Conservation (phyloP, 148 eudicot species). For the Arbutus unedo region DNA sequence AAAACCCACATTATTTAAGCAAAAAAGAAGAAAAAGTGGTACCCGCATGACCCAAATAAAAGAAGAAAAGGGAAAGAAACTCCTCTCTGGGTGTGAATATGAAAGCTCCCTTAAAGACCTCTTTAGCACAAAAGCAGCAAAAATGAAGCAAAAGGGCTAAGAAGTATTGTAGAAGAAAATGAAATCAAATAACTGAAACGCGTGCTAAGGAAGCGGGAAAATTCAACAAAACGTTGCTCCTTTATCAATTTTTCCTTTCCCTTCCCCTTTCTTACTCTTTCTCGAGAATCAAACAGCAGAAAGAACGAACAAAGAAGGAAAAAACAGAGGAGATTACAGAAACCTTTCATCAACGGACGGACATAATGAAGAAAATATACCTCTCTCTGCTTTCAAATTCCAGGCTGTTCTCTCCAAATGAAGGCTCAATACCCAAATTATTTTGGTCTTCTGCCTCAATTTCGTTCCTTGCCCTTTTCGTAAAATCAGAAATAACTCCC, state of each 20-base stretch:
- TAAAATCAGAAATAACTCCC: constrained; percentile 7
- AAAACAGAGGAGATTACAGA: constrained; percentile 10
- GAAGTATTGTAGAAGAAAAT: not conserved
- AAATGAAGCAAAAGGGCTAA: constrained; percentile 8
- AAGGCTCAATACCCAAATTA: constrained; percentile 37
- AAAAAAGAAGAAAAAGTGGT: not conserved
- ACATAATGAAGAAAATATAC: constrained; percentile 27
- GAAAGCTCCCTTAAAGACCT: constrained; percentile 24
- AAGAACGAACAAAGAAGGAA: not conserved
- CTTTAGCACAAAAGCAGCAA: constrained; percentile 17
- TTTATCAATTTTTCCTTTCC: not conserved
- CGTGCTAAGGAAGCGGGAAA: not conserved
- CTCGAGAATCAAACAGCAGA: constrained; percentile 8
- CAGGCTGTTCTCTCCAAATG: constrained; percentile 70
- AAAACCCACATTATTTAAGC: not conserved
- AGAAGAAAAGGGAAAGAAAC: constrained; percentile 19
- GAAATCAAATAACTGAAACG: not conserved
- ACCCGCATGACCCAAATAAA: constrained; percentile 11
- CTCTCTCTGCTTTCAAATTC: constrained; percentile 61
- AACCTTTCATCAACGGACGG: not conserved
- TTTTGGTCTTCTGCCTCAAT: constrained; percentile 25
- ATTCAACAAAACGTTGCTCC: not conserved
- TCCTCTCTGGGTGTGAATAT: constrained; percentile 28
- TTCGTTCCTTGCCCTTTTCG: not conserved
- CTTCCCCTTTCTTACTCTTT: not conserved